Evolutionary conservation across 1,284 basidiomycete genomes (phyloP).

Genomic region (Marasmius fiardii): DNA sequence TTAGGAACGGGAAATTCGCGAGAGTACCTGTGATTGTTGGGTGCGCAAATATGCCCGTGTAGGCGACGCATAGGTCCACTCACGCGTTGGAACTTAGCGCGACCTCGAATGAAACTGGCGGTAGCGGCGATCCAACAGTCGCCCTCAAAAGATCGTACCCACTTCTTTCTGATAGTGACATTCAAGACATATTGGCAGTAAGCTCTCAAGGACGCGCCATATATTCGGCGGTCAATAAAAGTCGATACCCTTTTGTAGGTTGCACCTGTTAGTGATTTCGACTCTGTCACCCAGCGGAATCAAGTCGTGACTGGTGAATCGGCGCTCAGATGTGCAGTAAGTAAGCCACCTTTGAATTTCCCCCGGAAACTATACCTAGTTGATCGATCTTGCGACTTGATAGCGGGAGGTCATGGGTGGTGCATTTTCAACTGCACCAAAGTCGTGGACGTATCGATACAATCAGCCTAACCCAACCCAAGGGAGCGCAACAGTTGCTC

Average conservation of each 20-base stretch:
- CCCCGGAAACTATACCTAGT: not conserved
- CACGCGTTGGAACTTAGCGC: slow-evolving; percentile 29
- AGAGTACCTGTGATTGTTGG: slow-evolving; percentile 54
- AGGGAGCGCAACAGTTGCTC: slow-evolving; percentile 29
- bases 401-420: slow-evolving; percentile 45
- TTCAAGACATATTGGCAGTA: slow-evolving; percentile 34
- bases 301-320: slow-evolving; percentile 46
- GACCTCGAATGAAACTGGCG: slow-evolving; percentile 54
- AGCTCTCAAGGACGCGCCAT: no score
- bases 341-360: slow-evolving; percentile 17
- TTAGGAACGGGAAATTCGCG: slow-evolving; percentile 40
- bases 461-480: slow-evolving; percentile 48
- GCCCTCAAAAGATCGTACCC: slow-evolving; percentile 43
- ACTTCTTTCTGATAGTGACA: slow-evolving; percentile 35
- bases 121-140: slow-evolving; percentile 20
- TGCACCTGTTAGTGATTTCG: slow-evolving; percentile 39
- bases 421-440: slow-evolving; percentile 28
- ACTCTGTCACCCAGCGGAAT: slow-evolving; percentile 33
- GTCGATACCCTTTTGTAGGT: not conserved
- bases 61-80: not conserved
- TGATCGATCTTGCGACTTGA: not conserved
- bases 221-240: slow-evolving; percentile 11
- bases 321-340: slow-evolving; percentile 45
- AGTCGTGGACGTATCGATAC: slow-evolving; percentile 20
- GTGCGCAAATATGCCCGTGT: slow-evolving; percentile 27